Evolutionary conservation across 176 grass and related monocot species (phyloP), one percentile per base, ranked within the genome.

Genomic region (Eremochloa ophiuroides): DNA sequence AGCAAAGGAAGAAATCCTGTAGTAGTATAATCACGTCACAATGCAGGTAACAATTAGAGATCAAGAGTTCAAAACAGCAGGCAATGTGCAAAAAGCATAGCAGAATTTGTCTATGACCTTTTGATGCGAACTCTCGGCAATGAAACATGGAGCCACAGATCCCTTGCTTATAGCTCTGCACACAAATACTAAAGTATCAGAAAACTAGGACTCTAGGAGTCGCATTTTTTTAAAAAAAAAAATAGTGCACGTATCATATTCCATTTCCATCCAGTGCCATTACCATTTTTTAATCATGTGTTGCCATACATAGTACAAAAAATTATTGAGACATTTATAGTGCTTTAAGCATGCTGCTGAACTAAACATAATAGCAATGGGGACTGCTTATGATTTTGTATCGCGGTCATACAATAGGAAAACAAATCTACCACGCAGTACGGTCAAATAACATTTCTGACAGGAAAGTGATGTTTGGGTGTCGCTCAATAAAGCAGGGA

Each of bases 151-250:
- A 89, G 62, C 85, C 64, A 59, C 86, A 85, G n/a, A 89, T 85
- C 78, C 81, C 88, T 85, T 93, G 86, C 71, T 62, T 85, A 68
- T 84, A 94, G 43, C 56, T 83, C 95, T 98, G 90, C n/a, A 28
- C n/a, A 28, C 41, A 82, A 84, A 80, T 25, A 73, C 8, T 40
- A 43, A 86, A 82, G 16, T 40, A 84, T 84, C 17, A 75, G 53
- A 34, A 79, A 84, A 58, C 15, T 2, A 74, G 17, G 22, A 60
- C 1, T 60, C 15, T 2, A 74, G 17, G 22, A 60, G 2, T 60
- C 10, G 0, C 6, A 18, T n/a, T 48, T 25, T 14, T n/a, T 16
- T 51, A 0, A 3, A 26, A 59, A 59, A 26, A 26, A 77, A n/a
- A 14, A 17, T 26, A 78, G 5, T 42, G 6, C 37, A 27, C 0